A percentile compares a stretch with the other conserved stretches of the same genome.
Evolutionary conservation across 495 filamentous ascomycete genomes (phyloP).

Genomic region (Bathelium albidoporum): DNA sequence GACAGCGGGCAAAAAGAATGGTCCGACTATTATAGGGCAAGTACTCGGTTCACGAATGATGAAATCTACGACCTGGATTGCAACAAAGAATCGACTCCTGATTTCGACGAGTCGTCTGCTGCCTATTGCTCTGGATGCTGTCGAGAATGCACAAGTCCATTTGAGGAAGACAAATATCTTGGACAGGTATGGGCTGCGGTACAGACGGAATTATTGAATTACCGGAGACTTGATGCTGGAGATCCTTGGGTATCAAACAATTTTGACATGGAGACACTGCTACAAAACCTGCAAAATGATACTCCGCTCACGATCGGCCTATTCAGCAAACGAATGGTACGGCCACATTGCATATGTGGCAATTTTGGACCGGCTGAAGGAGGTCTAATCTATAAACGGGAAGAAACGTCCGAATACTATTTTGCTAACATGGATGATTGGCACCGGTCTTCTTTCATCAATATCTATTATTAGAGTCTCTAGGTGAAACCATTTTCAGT

Average conservation of each 20-base stretch:
- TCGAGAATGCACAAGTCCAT: neutral
- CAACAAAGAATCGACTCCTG: neutral
- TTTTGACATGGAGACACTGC: neutral
- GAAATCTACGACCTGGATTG: neutral
- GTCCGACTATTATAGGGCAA: neutral
- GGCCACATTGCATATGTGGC: neutral
- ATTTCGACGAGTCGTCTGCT: neutral
- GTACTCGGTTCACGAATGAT: neutral
- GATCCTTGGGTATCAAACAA: slow-evolving; percentile 2
- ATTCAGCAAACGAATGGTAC: neutral
- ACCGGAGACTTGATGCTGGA: slow-evolving; percentile 5
- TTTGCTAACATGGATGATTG: neutral
- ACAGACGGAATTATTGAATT: slow-evolving; percentile 10
- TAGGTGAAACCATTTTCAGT: no score
- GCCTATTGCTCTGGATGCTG: neutral
- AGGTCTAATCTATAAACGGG: neutral
- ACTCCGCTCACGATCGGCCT: neutral
- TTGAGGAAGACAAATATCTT: slow-evolving; percentile 4
- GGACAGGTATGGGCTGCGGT: slow-evolving; percentile 11
- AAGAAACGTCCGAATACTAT: neutral
- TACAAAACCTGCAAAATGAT: neutral
- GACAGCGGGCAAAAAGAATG: no score
- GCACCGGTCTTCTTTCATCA: neutral
- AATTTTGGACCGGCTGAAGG: neutral
- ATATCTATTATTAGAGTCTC: no score